Evolutionary conservation across 495 filamentous ascomycete species (phyloP).

Genomic region (Aspergillus affinis): DNA sequence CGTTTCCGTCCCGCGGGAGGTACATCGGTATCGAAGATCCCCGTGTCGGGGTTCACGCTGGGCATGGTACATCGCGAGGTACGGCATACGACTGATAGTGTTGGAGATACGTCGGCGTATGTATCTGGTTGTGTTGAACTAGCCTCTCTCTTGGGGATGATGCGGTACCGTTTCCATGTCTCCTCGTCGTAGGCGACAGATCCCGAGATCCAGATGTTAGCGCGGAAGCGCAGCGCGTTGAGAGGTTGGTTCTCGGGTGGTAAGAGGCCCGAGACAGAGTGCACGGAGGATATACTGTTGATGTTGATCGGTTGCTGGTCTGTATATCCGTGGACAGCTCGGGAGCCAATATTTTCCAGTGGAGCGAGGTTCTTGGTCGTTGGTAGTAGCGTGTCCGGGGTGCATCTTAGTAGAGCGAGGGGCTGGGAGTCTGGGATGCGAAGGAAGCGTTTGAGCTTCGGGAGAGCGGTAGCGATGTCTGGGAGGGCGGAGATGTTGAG

Average conservation of each 20-base stretch:
- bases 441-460: slow-evolving; percentile 17
- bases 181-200: slow-evolving; percentile 19
- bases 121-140: not conserved
- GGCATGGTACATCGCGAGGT: slow-evolving; percentile 24
- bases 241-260: slow-evolving; percentile 19
- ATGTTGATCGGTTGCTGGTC: slow-evolving; percentile 23
- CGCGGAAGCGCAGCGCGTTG: slow-evolving; percentile 21
- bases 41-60: slow-evolving; percentile 17
- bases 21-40: slow-evolving; percentile 15
- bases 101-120: slow-evolving; percentile 9
- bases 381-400: slow-evolving; percentile 13
- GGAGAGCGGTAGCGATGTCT: slow-evolving; percentile 12
- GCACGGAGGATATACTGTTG: slow-evolving; percentile 21
- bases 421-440: slow-evolving; percentile 8
- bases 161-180: slow-evolving; percentile 18
- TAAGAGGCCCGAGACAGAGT: slow-evolving; percentile 18
- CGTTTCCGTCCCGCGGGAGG: slow-evolving; percentile 15
- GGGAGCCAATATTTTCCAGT: slow-evolving; percentile 18
- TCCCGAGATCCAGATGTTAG: slow-evolving; percentile 20
- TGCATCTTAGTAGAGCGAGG: slow-evolving; percentile 15
- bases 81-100: slow-evolving; percentile 18
- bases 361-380: slow-evolving; percentile 21
- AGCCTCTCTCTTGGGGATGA: slow-evolving; percentile 3
- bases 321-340: slow-evolving; percentile 21
- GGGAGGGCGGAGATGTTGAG: slow-evolving; percentile 13